These are phyloP conservation scores for Bruguiera sexangula DNA, from an alignment of 345 rosid species.

Conservation along the genomic window DNA sequence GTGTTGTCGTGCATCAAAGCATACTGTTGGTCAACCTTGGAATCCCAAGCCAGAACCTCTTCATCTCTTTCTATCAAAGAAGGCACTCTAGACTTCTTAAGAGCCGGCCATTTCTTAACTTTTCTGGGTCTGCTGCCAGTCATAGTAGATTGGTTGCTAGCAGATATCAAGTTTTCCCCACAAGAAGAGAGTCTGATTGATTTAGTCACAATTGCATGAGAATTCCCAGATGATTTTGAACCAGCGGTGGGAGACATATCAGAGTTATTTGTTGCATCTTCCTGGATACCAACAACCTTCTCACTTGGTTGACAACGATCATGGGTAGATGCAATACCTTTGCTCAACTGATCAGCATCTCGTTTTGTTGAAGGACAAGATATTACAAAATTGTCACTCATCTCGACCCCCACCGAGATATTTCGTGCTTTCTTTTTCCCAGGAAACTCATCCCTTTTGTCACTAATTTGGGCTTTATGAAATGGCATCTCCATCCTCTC, in stretches of 20 bases:
- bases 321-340: constrained; percentile 21
- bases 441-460: constrained; percentile 32
- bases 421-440: constrained; percentile 41
- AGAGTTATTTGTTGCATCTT: constrained; percentile 15
- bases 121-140: constrained; percentile 27
- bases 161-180: constrained; percentile 35
- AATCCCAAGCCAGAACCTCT: constrained; percentile 34
- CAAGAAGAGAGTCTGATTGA: constrained; percentile 30
- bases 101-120: constrained; percentile 26
- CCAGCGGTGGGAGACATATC: constrained; percentile 21
- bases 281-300: constrained; percentile 26
- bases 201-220: constrained; percentile 27
- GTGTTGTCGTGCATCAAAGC: constrained; percentile 32
- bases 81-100: constrained; percentile 34
- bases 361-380: constrained; percentile 25
- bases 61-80: constrained; percentile 33
- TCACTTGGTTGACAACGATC: constrained; percentile 26
- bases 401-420: constrained; percentile 27
- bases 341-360: constrained; percentile 24
- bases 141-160: constrained; percentile 27
- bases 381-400: constrained; percentile 21
- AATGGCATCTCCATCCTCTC: constrained; percentile 30
- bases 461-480: constrained; percentile 23
- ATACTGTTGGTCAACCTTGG: constrained; percentile 41
- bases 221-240: constrained; percentile 18